Conservation (phyloP, 2,329 filamentous ascomycete species). For the Phyllosticta ampelicida region DNA sequence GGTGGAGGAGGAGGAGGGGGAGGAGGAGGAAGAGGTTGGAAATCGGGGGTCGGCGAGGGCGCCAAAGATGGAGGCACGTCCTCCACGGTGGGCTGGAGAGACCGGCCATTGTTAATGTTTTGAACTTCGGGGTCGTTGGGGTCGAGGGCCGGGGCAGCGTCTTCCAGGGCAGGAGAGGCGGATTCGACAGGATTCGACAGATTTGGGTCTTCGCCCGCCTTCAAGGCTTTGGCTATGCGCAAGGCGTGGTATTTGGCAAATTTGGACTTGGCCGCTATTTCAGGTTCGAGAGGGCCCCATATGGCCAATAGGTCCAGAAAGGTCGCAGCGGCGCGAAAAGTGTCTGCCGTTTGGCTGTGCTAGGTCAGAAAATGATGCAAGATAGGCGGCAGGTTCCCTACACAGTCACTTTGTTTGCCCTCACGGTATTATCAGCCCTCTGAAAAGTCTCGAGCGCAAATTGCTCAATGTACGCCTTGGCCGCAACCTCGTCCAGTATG, state of each 20-base stretch:
- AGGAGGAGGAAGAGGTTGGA: conserved; percentile 16
- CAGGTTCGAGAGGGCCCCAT: conserved; percentile 66
- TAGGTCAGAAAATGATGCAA: conserved; percentile 6
- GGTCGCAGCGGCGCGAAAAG: conserved; percentile 82
- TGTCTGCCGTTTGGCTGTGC: conserved; percentile 76
- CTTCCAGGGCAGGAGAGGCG: conserved; percentile 41
- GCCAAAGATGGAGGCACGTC: conserved; percentile 48
- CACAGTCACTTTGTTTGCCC: conserved; percentile 74
- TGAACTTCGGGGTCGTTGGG: conserved; percentile 56
- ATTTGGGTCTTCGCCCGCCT: conserved; percentile 86
- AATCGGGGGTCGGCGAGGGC: conserved; percentile 34
- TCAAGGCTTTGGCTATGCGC: conserved; percentile 81
- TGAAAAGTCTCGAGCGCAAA: conserved; percentile 85
- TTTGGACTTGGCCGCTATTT: conserved; percentile 78
- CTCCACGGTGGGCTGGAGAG: conserved; percentile 46
- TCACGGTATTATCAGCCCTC: conserved; percentile 70
- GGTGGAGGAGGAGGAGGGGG: conserved; percentile 24
- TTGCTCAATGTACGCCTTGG: conserved; percentile 86
- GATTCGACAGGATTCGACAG: conserved; percentile 61
- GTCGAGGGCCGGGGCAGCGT: conserved; percentile 41
- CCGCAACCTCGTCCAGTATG: conserved; percentile 72
- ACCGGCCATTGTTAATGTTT: conserved; percentile 33
- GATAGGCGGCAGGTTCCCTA: conserved; percentile 26
- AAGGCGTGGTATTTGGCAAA: conserved; percentile 94
- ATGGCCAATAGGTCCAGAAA: conserved; percentile 83